Evolutionary conservation across 2,329 filamentous ascomycete genomes (phyloP).

Genomic region (Aspergillus unguis): DNA sequence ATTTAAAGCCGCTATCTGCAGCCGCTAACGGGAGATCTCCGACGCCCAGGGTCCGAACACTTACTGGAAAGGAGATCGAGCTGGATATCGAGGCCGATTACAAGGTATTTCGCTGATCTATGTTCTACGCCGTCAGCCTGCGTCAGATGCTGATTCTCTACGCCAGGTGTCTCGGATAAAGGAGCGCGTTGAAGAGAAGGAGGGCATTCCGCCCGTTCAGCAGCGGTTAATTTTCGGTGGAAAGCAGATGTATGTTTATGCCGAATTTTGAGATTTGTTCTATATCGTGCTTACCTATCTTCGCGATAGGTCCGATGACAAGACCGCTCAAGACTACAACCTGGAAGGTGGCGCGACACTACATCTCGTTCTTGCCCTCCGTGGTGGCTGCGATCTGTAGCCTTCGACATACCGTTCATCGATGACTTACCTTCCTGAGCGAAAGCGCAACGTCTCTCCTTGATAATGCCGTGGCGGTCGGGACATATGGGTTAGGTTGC

Average conservation of each 20-base stretch:
- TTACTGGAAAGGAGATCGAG: slow-evolving; percentile 98
- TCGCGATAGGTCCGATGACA: slow-evolving; percentile 77
- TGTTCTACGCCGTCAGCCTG: no score
- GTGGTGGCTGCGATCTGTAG: slow-evolving; percentile 60
- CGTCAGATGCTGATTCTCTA: not conserved
- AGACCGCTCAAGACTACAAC: slow-evolving; percentile 83
- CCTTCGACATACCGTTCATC: slow-evolving; percentile 1
- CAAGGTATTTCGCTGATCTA: slow-evolving; percentile 58
- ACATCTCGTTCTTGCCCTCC: slow-evolving; percentile 89
- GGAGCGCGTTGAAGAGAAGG: slow-evolving; percentile 98
- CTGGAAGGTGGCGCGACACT: slow-evolving; percentile 90
- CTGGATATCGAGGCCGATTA: slow-evolving; percentile 93
- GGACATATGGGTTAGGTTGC: not conserved
- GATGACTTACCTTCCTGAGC: not conserved
- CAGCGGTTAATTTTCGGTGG: slow-evolving; percentile 94
- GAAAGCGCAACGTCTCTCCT: not conserved
- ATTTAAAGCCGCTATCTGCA: not conserved
- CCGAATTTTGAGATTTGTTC: not conserved
- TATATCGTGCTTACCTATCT: slow-evolving; percentile 3
- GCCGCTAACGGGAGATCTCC: slow-evolving; percentile 13
- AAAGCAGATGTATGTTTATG: slow-evolving; percentile 80
- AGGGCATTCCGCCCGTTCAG: slow-evolving; percentile 94
- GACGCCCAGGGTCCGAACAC: slow-evolving; percentile 76
- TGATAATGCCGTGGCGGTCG: not conserved
- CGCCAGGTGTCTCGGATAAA: slow-evolving; percentile 87